These are phyloP conservation scores for Emericellopsis cladophorae DNA, from an alignment of 2,329 filamentous ascomycete species.

Conservation along the genomic window DNA sequence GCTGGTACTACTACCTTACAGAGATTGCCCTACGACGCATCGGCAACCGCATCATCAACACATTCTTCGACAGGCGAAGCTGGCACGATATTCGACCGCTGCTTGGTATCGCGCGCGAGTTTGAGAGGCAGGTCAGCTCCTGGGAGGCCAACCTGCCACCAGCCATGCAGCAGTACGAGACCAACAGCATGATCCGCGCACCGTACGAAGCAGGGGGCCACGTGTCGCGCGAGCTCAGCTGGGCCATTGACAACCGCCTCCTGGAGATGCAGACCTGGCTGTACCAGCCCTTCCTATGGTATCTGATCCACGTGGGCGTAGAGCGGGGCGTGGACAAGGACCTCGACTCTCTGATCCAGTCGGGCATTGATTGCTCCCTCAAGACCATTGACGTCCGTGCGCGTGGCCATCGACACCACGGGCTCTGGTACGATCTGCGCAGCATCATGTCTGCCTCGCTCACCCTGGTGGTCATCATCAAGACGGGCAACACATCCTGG, in stretches of 20 bases:
- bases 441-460: slow-evolving; percentile 8
- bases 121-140: slow-evolving; percentile 10
- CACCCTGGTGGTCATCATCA: slow-evolving; percentile 7
- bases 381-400: slow-evolving; percentile 10
- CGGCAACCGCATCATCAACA: slow-evolving; percentile 23
- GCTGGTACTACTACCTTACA: slow-evolving; percentile 30
- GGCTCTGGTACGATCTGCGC: slow-evolving; percentile 11
- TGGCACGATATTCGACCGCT: slow-evolving; percentile 5
- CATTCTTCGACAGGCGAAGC: slow-evolving; percentile 6
- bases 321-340: slow-evolving; percentile 4
- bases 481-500: slow-evolving; percentile 7
- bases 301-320: slow-evolving; percentile 5
- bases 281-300: slow-evolving; percentile 8
- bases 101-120: slow-evolving; percentile 9
- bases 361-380: slow-evolving; percentile 9
- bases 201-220: slow-evolving; percentile 5
- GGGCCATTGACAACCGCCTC: slow-evolving; percentile 9
- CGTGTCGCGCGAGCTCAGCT: slow-evolving; percentile 9
- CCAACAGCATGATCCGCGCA: slow-evolving; percentile 5
- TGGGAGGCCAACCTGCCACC: slow-evolving; percentile 9
- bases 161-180: slow-evolving; percentile 8
- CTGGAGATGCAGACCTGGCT: slow-evolving; percentile 11
- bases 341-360: slow-evolving; percentile 6
- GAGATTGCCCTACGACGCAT: slow-evolving; percentile 27
- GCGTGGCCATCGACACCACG: slow-evolving; percentile 11